Conservation (phyloP, 176 grass and related monocot species). For the Phoenix dactylifera region DNA sequence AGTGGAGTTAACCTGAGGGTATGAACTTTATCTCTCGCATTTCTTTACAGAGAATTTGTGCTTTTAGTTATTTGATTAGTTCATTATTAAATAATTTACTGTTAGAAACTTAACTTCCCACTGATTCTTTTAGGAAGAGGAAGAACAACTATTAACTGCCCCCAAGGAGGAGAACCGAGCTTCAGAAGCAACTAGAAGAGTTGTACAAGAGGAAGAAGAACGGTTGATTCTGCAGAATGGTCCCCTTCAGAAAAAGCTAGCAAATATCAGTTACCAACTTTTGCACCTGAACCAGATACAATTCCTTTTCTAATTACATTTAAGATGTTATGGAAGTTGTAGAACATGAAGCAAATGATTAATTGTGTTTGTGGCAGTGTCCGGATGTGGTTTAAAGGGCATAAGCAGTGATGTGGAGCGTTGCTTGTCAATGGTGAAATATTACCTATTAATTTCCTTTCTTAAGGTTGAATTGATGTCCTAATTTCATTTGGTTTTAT, state of each 20-base stretch:
- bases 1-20: slow-evolving; percentile 98
- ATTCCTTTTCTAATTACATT: not conserved
- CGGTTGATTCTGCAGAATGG: slow-evolving; percentile 68
- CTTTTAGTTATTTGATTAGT: too few relatives aligned
- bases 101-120: not conserved
- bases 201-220: slow-evolving; percentile 91
- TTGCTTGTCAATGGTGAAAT: slow-evolving; percentile 85
- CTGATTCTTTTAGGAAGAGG: slow-evolving; percentile 61
- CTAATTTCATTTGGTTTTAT: slow-evolving; percentile 34
- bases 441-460: slow-evolving; percentile 24
- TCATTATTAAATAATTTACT: too few relatives aligned
- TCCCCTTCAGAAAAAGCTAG: slow-evolving; percentile 62
- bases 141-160: slow-evolving; percentile 84
- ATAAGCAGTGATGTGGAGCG: slow-evolving; percentile 74
- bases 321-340: too few relatives aligned
- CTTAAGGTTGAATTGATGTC: slow-evolving; percentile 14
- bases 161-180: slow-evolving; percentile 78
- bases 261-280: slow-evolving; percentile 74
- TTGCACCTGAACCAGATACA: slow-evolving; percentile 2
- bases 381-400: slow-evolving; percentile 70
- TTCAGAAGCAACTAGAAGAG: slow-evolving; percentile 80
- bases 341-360: too few relatives aligned
- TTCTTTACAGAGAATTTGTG: too few relatives aligned
- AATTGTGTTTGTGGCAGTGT: slow-evolving; percentile 49
- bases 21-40: slow-evolving; percentile 3